Percentiles rank a stretch among this genome's conserved stretches.
Evolutionary conservation across 805 yeast genomes (phyloP).

Genomic region (Saccharomycopsis microspora): DNA sequence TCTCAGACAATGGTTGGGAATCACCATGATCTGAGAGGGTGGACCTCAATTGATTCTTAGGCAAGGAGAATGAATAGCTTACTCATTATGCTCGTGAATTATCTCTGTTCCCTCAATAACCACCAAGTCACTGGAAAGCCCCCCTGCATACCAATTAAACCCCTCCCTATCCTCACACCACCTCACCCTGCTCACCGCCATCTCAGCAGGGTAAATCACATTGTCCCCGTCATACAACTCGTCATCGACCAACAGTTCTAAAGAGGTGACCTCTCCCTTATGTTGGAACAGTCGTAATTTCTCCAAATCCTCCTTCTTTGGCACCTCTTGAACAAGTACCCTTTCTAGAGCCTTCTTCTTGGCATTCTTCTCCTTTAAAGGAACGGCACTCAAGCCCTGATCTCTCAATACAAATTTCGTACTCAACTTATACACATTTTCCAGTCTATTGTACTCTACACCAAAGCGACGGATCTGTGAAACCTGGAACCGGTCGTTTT

Average conservation of each 20-base stretch:
- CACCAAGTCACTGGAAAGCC: conserved; percentile 38
- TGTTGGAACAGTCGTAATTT: not conserved
- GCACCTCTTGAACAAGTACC: not conserved
- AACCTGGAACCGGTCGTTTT: not conserved
- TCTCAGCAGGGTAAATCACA: conserved; percentile 34
- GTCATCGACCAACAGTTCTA: not conserved
- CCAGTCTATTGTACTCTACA: conserved; percentile 3
- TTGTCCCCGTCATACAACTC: conserved; percentile 1
- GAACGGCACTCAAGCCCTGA: not conserved
- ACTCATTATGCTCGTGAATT: not conserved
- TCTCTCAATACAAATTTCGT: not conserved
- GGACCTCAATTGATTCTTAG: not conserved
- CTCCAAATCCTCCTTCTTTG: not conserved
- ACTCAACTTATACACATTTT: not conserved
- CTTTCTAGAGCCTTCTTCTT: not conserved
- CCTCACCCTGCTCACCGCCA: conserved; percentile 35
- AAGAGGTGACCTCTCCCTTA: not conserved
- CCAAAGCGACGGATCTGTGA: not conserved
- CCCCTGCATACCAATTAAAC: conserved; percentile 44
- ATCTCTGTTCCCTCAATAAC: conserved; percentile 26
- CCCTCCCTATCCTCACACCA: conserved; percentile 43
- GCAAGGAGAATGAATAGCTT: not conserved
- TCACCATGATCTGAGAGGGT: too few relatives aligned
- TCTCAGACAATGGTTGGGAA: too few relatives aligned
- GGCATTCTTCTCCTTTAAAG: not conserved